Conservation (phyloP, 2,329 filamentous ascomycete genomes). For the Fusarium zealandicum region DNA sequence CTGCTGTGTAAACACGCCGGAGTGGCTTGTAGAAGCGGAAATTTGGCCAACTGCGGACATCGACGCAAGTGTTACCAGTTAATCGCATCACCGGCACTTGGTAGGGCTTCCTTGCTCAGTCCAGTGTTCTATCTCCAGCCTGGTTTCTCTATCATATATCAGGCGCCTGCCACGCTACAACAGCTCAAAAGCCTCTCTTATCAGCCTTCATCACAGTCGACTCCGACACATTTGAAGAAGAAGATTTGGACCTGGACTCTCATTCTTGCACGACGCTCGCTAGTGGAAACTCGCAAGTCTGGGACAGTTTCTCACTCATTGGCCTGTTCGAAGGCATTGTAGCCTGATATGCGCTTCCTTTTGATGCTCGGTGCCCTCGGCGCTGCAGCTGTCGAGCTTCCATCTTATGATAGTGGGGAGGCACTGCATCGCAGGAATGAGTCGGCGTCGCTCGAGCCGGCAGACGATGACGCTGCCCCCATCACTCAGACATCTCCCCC, state of each 20-base stretch:
- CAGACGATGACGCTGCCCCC: slow-evolving; percentile 5
- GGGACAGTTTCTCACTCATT: slow-evolving; percentile 19
- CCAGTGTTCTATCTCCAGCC: slow-evolving; percentile 24
- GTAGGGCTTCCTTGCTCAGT: slow-evolving; percentile 38
- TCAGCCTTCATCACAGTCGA: not conserved
- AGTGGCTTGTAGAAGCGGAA: slow-evolving; percentile 29
- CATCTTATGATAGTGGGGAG: slow-evolving; percentile 13
- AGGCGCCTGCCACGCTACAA: slow-evolving; percentile 28
- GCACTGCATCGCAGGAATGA: slow-evolving; percentile 17
- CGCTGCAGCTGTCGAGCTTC: slow-evolving; percentile 27
- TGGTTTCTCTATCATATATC: slow-evolving; percentile 16
- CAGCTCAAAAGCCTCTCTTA: not conserved
- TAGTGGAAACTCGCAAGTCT: slow-evolving; percentile 13
- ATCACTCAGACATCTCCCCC: slow-evolving; percentile 7
- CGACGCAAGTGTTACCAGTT: slow-evolving; percentile 21
- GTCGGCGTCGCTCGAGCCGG: slow-evolving; percentile 6
- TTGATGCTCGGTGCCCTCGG: slow-evolving; percentile 30
- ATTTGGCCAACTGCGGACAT: slow-evolving; percentile 24
- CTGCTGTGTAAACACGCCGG: slow-evolving; percentile 11
- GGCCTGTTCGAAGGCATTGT: slow-evolving; percentile 7
- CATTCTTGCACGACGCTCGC: slow-evolving; percentile 30
- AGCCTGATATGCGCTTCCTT: slow-evolving; percentile 35
- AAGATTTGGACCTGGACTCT: slow-evolving; percentile 15
- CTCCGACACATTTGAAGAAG: slow-evolving; percentile 14
- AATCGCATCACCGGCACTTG: slow-evolving; percentile 16